phyloP scores from a whole-genome alignment of 176 grass and related monocot genomes.

The Lolium perenne region DNA sequence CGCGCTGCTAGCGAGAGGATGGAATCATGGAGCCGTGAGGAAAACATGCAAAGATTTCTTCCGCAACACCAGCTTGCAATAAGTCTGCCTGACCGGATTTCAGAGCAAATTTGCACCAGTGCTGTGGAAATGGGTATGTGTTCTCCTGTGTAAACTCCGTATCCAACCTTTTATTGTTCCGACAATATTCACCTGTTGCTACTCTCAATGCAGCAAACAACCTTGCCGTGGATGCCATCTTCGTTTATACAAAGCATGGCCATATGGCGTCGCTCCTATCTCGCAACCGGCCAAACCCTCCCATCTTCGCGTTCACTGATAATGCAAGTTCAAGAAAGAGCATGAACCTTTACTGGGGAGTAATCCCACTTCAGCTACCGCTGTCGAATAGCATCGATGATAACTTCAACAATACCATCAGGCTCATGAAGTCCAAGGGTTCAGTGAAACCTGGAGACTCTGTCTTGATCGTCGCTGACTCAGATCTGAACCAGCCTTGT shows the following conservation, averaged over 20 bases:
- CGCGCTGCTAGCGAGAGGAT: slow-evolving; percentile 55
- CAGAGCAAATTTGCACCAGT: slow-evolving; percentile 65
- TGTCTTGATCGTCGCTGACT: slow-evolving; percentile 60
- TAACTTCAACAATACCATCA: slow-evolving; percentile 57
- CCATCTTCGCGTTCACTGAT: slow-evolving; percentile 73
- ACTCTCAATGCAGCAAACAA: slow-evolving; percentile 60
- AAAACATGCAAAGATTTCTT: slow-evolving; percentile 57
- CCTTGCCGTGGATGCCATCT: slow-evolving; percentile 72
- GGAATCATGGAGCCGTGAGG: slow-evolving; percentile 66
- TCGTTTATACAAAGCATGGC: slow-evolving; percentile 79
- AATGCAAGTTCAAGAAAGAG: slow-evolving; percentile 59
- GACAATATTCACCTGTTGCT: not conserved
- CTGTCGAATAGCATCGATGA: slow-evolving; percentile 57
- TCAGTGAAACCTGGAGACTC: slow-evolving; percentile 60
- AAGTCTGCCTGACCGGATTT: slow-evolving; percentile 55
- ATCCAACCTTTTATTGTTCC: not conserved
- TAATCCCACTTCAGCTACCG: slow-evolving; percentile 53
- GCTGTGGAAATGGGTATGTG: slow-evolving; percentile 71
- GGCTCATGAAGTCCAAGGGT: slow-evolving; percentile 57
- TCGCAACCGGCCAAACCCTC: slow-evolving; percentile 59
- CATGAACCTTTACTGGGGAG: slow-evolving; percentile 78
- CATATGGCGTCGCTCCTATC: slow-evolving; percentile 68
- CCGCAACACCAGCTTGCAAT: slow-evolving; percentile 54
- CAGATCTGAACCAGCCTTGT: slow-evolving; percentile 55
- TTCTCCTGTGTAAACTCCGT: not conserved